Conservation (phyloP, 495 filamentous ascomycete genomes). For the Glonium stellatum region DNA sequence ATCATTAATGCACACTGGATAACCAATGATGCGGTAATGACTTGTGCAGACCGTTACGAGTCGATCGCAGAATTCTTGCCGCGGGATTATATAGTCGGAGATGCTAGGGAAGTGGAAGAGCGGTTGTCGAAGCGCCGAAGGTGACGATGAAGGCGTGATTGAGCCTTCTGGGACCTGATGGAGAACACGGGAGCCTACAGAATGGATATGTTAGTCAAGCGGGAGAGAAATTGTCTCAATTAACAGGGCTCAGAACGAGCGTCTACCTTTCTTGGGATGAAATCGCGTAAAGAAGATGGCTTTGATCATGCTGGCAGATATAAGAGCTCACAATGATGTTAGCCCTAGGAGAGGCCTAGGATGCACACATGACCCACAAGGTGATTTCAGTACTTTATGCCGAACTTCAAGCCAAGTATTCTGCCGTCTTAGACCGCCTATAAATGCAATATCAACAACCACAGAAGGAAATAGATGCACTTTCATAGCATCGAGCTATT, state of each 20-base stretch:
- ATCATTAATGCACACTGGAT: slow-evolving; percentile 72
- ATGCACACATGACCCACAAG: neutral
- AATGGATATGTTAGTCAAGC: slow-evolving; percentile 34
- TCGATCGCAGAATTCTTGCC: slow-evolving; percentile 81
- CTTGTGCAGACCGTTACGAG: slow-evolving; percentile 73
- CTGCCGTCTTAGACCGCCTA: neutral
- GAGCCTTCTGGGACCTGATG: slow-evolving; percentile 66
- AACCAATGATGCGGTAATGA: slow-evolving; percentile 75
- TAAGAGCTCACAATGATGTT: too few species aligned
- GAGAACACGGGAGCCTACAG: slow-evolving; percentile 69
- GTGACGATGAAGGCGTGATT: slow-evolving; percentile 53
- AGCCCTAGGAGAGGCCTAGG: too few species aligned
- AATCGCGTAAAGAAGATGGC: slow-evolving; percentile 95
- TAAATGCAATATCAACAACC: too few species aligned
- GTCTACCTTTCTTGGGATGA: slow-evolving; percentile 80
- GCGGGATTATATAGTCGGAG: slow-evolving; percentile 85
- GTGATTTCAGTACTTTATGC: neutral
- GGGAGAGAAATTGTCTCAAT: slow-evolving; percentile 36
- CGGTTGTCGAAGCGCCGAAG: slow-evolving; percentile 48
- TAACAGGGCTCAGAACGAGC: slow-evolving; percentile 7
- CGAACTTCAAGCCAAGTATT: neutral
- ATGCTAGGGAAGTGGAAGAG: slow-evolving; percentile 79
- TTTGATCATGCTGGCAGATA: slow-evolving; percentile 60
- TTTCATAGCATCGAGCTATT: too few species aligned
- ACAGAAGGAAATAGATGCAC: too few species aligned